phyloP scores from a whole-genome alignment of 495 filamentous ascomycete species.

The Talaromyces borbonicus region DNA sequence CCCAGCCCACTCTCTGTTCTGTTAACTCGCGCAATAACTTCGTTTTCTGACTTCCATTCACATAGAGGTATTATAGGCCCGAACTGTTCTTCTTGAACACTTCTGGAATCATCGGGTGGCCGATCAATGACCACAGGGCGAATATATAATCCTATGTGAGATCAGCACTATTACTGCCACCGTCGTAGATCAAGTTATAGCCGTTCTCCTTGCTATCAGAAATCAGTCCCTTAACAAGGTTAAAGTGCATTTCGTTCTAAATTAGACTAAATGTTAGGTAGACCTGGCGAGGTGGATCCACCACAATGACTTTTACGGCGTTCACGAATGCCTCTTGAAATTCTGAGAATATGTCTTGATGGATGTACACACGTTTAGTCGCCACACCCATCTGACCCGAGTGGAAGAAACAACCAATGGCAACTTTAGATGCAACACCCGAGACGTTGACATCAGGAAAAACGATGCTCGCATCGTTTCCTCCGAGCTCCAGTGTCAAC shows the following conservation, averaged over 20 bases:
- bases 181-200: slow-evolving; percentile 27
- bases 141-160: slow-evolving; percentile 46
- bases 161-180: slow-evolving; percentile 21
- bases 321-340: slow-evolving; percentile 47
- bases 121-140: slow-evolving; percentile 50
- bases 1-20: slow-evolving; percentile 45
- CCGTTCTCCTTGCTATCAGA: slow-evolving; percentile 33
- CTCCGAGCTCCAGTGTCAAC: slow-evolving; percentile 48
- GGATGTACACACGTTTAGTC: slow-evolving; percentile 59
- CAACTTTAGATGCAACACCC: slow-evolving; percentile 43
- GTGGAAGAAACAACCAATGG: slow-evolving; percentile 46
- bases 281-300: slow-evolving; percentile 33
- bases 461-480: slow-evolving; percentile 60
- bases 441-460: slow-evolving; percentile 57
- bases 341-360: slow-evolving; percentile 53
- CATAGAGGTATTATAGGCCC: slow-evolving; percentile 48
- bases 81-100: slow-evolving; percentile 40
- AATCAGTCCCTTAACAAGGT: slow-evolving; percentile 41
- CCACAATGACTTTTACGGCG: slow-evolving; percentile 41
- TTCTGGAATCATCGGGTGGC: slow-evolving; percentile 40
- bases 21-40: slow-evolving; percentile 49
- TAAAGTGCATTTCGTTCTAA: slow-evolving; percentile 50
- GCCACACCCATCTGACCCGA: slow-evolving; percentile 45
- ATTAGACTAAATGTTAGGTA: slow-evolving; percentile 44
- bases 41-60: slow-evolving; percentile 46